A percentile compares a stretch with the other conserved stretches of the same genome.
phyloP scores from a whole-genome alignment of 2,329 filamentous ascomycete genomes.

The Orbilia brochopaga region DNA sequence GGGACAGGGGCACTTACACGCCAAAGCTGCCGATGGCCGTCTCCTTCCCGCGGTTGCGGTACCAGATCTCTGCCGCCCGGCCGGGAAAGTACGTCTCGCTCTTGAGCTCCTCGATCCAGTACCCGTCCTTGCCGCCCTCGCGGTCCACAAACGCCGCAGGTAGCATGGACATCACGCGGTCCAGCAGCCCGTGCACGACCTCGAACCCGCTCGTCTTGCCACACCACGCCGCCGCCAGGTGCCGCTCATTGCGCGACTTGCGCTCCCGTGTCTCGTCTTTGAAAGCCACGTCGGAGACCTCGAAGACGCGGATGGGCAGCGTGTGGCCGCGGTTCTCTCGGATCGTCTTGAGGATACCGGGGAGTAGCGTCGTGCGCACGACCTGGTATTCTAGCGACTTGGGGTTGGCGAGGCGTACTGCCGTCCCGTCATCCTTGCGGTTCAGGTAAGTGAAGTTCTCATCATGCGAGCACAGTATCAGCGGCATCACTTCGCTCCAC shows the following conservation, averaged over 20 bases:
- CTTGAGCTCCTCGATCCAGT: slow-evolving; percentile 88
- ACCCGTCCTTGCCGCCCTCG: slow-evolving; percentile 69
- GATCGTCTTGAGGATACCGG: slow-evolving; percentile 89
- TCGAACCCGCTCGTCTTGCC: slow-evolving; percentile 95
- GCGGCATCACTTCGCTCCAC: slow-evolving; percentile 93
- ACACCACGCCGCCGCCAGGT: slow-evolving; percentile 95
- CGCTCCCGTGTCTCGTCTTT: slow-evolving; percentile 83
- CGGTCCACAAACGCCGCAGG: slow-evolving; percentile 75
- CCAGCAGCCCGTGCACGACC: slow-evolving; percentile 89
- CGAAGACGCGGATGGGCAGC: slow-evolving; percentile 89
- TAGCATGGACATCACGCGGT: slow-evolving; percentile 91
- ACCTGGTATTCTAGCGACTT: slow-evolving; percentile 94
- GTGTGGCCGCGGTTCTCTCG: slow-evolving; percentile 89
- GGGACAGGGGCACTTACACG: slow-evolving; percentile 61
- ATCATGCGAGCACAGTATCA: slow-evolving; percentile 95
- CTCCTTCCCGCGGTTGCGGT: slow-evolving; percentile 72
- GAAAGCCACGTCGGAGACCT: slow-evolving; percentile 87
- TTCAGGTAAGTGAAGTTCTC: slow-evolving; percentile 98
- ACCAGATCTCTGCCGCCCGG: slow-evolving; percentile 82
- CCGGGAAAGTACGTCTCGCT: slow-evolving; percentile 80
- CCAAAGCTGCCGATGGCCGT: slow-evolving; percentile 85
- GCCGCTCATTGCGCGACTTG: slow-evolving; percentile 87
- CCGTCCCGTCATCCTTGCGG: slow-evolving; percentile 82
- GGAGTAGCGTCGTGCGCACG: slow-evolving; percentile 82
- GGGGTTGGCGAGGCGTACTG: slow-evolving; percentile 85